Percentiles rank a stretch among this genome's conserved stretches.
Conservation (phyloP, 1,139 yeast species). For the Meyerozyma athensensis region DNA sequence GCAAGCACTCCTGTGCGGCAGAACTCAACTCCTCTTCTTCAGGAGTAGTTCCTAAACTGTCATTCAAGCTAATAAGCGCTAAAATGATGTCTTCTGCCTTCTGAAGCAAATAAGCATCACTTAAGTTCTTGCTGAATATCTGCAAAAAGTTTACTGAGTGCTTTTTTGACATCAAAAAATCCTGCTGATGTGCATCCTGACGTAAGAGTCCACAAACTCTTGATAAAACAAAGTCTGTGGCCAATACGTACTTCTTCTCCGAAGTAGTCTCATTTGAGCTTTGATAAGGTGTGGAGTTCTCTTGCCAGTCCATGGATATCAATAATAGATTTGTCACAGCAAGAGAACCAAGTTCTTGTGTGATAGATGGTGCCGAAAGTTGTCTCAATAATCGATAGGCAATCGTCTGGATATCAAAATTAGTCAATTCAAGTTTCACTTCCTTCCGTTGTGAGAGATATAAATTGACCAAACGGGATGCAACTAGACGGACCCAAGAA, state of each 20-base stretch:
- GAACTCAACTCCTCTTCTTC: constrained; percentile 49
- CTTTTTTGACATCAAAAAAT: constrained; percentile 56
- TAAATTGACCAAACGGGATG: constrained; percentile 58
- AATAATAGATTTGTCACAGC: constrained; percentile 61
- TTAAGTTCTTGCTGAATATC: constrained; percentile 49
- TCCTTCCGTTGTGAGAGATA: constrained; percentile 41
- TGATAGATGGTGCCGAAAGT: constrained; percentile 70
- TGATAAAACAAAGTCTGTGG: constrained; percentile 59
- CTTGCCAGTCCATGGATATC: constrained; percentile 18
- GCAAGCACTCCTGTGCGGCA: constrained; percentile 64
- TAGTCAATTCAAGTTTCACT: constrained; percentile 27
- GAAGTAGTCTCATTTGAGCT: constrained; percentile 12
- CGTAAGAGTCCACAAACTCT: constrained; percentile 62
- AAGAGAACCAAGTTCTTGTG: constrained; percentile 62
- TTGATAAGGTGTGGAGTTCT: constrained; percentile 34
- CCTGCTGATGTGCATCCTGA: constrained; percentile 51
- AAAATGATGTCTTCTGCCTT: constrained; percentile 49
- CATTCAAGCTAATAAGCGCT: constrained; percentile 56
- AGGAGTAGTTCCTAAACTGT: constrained; percentile 35
- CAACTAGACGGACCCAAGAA: constrained; percentile 78
- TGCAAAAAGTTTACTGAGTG: constrained; percentile 60
- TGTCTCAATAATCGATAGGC: constrained; percentile 72
- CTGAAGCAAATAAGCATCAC: constrained; percentile 29
- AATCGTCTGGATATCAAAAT: constrained; percentile 52
- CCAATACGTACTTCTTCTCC: constrained; percentile 27